A percentile compares a stretch with the other conserved stretches of the same genome.
Evolutionary conservation across 305 asterid genomes (phyloP).

Genomic region (Rubia tinctorum): DNA sequence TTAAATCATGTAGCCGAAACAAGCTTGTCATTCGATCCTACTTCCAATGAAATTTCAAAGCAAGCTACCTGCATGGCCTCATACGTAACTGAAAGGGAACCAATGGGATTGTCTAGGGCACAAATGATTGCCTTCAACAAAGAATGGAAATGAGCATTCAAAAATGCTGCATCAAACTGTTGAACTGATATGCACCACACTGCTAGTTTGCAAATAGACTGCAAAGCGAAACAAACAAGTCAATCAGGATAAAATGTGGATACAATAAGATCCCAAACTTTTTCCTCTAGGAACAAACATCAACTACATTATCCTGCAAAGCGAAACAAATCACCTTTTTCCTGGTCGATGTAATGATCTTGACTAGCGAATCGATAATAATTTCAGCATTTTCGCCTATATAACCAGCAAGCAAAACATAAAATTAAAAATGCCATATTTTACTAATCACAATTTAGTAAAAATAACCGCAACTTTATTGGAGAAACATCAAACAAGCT

Average conservation of each 20-base stretch:
- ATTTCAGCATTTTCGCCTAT: slow-evolving; percentile 47
- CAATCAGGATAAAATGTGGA: slow-evolving; percentile 21
- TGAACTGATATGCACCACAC: slow-evolving; percentile 82
- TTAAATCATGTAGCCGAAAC: too few species aligned
- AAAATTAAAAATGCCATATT: slow-evolving; percentile 12
- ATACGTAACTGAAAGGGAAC: slow-evolving; percentile 67
- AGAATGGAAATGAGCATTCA: slow-evolving; percentile 46
- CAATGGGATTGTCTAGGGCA: slow-evolving; percentile 76
- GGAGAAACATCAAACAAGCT: neutral
- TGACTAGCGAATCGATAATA: slow-evolving; percentile 52
- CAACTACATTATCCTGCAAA: neutral
- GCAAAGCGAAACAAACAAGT: slow-evolving; percentile 27
- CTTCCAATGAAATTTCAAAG: neutral
- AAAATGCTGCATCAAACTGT: slow-evolving; percentile 42
- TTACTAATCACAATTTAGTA: neutral
- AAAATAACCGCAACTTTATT: neutral
- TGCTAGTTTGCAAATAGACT: slow-evolving; percentile 76
- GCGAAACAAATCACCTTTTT: slow-evolving; percentile 43
- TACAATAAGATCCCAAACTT: neutral
- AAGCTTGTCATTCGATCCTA: neutral
- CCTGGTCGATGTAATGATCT: slow-evolving; percentile 49
- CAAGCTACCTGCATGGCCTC: slow-evolving; percentile 73
- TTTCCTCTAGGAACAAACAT: neutral
- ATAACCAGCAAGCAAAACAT: slow-evolving; percentile 19
- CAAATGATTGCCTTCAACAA: slow-evolving; percentile 50